Conservation (phyloP, 768 basidiomycete genomes). For the Thelephora ganbajun region DNA sequence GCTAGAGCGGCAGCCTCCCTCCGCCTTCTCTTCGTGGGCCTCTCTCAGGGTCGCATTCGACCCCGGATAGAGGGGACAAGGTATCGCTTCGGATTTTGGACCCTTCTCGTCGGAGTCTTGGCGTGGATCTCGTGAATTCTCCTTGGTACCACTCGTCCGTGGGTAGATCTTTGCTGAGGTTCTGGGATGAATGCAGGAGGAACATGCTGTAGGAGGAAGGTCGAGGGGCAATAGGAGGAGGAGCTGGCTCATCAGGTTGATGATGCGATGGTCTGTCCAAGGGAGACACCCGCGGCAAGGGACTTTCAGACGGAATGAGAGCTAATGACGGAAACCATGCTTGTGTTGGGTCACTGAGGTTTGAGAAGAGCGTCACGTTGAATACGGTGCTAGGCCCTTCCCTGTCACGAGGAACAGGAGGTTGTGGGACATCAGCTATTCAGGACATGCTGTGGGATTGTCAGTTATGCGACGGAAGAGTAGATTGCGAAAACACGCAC, state of each 20-base stretch:
- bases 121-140: too few relatives aligned
- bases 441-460: constrained; percentile 57
- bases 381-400: constrained; percentile 6
- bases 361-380: constrained; percentile 5
- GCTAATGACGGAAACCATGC: constrained; percentile 4
- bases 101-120: background rate
- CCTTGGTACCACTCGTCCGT: too few relatives aligned
- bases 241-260: constrained; percentile 3
- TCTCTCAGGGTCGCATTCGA: background rate
- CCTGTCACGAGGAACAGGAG: constrained; percentile 10
- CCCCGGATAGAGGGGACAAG: background rate
- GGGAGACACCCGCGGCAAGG: constrained; percentile 74
- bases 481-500: constrained; percentile 28
- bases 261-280: constrained; percentile 84
- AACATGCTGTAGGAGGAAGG: too few relatives aligned
- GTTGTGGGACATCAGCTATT: constrained; percentile 51
- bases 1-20: background rate
- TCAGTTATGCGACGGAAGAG: constrained; percentile 5
- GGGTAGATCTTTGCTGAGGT: constrained; percentile 5
- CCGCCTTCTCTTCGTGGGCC: background rate
- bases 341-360: background rate
- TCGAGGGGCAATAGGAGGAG: too few relatives aligned
- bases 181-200: background rate
- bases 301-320: constrained; percentile 36
- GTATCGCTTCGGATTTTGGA: background rate